Evolutionary conservation across 352 stramenopile genomes (phyloP), one percentile per base, ranked within the genome.

Genomic region (Globisporangium orthogonon): DNA sequence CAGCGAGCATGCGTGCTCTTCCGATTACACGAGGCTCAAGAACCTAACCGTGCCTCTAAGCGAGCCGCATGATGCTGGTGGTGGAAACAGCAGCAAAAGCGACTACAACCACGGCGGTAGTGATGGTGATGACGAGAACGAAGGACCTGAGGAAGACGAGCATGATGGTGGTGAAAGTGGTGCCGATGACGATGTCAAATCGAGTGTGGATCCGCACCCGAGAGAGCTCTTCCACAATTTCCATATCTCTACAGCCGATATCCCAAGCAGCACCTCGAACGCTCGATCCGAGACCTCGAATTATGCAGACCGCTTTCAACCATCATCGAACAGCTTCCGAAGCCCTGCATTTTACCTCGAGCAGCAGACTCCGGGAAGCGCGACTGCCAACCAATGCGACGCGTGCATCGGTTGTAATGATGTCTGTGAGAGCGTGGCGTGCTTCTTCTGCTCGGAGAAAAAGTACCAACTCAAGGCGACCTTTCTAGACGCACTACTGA

Each of bases 391-490:
- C 49, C 67, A 69, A 33, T 91, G 81, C 17, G 72, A 91, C 53
- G 81, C 81, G n/a, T 91, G 81, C 60, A 85, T 89, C 23, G 69
- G 73, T 52, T 91, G 81, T 62, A 91, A 91, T 52, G 81, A 91
- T 35, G 77, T 91, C 5, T 91, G 78, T 61, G 61, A 61, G 10
- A 80, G 76, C 50, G 60, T 77, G 18, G 62, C 61, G 39, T 91
- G 81, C 31, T 88, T 89, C 55, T 86, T 88, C 57, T 91, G 81
- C 49, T 75, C 76, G 2, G 78, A 89, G 52, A 91, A 91, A 49
- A 69, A 89, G 66, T 88, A 86, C 46, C 78, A 89, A 35, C 62
- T 91, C 13, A 69, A 71, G 47, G 61, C 66, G 18, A 70, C 78
- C 2, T 91, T 87, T 39, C 53, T 61, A 6, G 60, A 61, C 14